phyloP scores from a whole-genome alignment of 441 rosid genomes.

The Eruca vesicaria region DNA sequence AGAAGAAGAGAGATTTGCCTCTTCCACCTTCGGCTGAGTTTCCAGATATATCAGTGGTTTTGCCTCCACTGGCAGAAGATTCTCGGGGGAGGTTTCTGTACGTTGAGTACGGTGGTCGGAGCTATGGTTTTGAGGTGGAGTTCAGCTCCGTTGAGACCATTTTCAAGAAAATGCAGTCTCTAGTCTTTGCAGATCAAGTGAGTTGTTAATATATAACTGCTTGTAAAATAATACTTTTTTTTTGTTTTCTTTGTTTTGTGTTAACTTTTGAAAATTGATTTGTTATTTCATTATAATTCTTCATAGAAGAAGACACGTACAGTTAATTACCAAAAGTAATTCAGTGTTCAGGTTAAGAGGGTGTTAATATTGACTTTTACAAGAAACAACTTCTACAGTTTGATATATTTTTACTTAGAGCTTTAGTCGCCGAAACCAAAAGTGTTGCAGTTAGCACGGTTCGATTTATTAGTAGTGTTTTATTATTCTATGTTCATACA shows the following conservation, averaged over 20 bases:
- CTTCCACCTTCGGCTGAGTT: conserved; percentile 54
- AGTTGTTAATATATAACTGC: conserved; percentile 2
- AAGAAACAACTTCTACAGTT: no score
- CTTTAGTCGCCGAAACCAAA: no score
- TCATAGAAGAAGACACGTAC: background rate
- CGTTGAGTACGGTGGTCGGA: conserved; percentile 77
- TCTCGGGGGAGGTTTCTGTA: conserved; percentile 57
- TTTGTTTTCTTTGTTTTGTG: background rate
- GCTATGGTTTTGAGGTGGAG: conserved; percentile 72
- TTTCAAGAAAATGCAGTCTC: conserved; percentile 53
- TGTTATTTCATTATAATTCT: background rate
- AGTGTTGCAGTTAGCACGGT: no score
- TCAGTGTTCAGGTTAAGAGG: background rate
- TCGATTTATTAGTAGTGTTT: no score
- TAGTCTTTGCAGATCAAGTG: conserved; percentile 45
- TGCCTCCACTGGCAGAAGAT: conserved; percentile 54
- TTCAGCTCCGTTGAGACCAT: conserved; percentile 57
- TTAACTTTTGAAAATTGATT: background rate
- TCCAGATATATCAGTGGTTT: conserved; percentile 42
- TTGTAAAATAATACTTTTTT: background rate
- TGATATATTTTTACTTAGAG: no score
- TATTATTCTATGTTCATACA: background rate
- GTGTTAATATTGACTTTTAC: no score
- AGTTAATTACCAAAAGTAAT: background rate
- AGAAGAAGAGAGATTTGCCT: conserved; percentile 50